Conservation (phyloP, 208 protist species). For the Trypanosoma grayi region DNA sequence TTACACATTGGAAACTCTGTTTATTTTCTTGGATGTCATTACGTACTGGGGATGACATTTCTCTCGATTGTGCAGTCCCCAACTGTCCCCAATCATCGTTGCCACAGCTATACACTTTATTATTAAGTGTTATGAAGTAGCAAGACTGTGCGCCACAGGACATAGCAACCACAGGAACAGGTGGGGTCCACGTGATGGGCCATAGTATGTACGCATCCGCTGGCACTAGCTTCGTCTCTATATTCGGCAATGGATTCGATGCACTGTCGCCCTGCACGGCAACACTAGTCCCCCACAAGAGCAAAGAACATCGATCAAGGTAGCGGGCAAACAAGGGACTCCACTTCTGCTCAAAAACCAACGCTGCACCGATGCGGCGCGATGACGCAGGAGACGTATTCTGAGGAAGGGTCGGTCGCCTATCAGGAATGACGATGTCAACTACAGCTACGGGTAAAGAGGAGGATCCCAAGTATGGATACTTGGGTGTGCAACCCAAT, state of each 20-base stretch:
- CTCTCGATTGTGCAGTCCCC: constrained; percentile 30
- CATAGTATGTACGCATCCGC: constrained; percentile 1
- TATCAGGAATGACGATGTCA: background rate
- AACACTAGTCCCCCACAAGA: constrained; percentile 12
- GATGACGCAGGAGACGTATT: background rate
- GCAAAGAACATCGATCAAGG: constrained; percentile 10
- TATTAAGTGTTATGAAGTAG: constrained; percentile 35
- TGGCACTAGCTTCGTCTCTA: background rate
- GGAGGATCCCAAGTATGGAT: constrained; percentile 22
- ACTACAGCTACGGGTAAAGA: background rate
- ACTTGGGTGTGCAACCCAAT: constrained; percentile 45
- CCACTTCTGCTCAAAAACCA: constrained; percentile 14
- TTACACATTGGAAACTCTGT: constrained; percentile 26
- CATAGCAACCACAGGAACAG: constrained; percentile 18
- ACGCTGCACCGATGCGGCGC: constrained; percentile 2
- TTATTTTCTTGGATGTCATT: constrained; percentile 6
- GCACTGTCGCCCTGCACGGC: background rate
- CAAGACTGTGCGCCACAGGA: constrained; percentile 34
- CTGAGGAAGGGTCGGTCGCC: background rate
- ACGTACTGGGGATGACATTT: background rate
- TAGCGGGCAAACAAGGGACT: constrained; percentile 20
- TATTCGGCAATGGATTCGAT: background rate
- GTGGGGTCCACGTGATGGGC: constrained; percentile 1
- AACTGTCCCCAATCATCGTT: constrained; percentile 52
- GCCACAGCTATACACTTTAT: constrained; percentile 34